phyloP scores from a whole-genome alignment of 108 stramenopile species.

The Pelagomonas calceolata region DNA sequence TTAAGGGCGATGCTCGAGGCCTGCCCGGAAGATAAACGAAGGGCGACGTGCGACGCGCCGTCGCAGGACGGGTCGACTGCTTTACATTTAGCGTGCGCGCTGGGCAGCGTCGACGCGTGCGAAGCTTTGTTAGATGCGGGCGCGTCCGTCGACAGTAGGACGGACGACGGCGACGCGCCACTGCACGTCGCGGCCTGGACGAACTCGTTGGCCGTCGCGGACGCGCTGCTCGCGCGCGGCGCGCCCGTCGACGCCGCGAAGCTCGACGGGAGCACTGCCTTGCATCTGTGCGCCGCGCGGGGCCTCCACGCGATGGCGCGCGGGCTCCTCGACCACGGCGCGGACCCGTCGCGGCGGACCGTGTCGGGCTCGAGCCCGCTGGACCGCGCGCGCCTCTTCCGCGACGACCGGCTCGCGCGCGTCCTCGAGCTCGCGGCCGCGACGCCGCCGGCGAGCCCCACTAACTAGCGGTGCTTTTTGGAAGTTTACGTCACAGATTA shows the following conservation, averaged over 20 bases:
- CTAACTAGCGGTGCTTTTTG: too few relatives aligned
- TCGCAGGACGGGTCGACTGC: neutral
- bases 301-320: neutral
- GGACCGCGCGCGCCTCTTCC: neutral
- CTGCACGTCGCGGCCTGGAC: neutral
- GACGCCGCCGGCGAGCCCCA: too few relatives aligned
- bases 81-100: neutral
- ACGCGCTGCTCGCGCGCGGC: neutral
- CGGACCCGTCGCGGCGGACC: neutral
- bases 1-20: neutral
- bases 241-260: neutral
- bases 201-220: neutral
- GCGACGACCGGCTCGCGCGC: neutral
- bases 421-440: neutral
- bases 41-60: neutral
- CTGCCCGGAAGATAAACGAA: neutral
- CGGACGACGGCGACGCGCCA: neutral
- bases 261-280: neutral
- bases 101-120: neutral
- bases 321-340: neutral
- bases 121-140: neutral
- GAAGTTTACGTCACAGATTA: too few relatives aligned
- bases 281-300: neutral
- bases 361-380: neutral
- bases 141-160: neutral